Evolutionary conservation across 208 protist species (phyloP).

Genomic region (Trypanosoma mega): DNA sequence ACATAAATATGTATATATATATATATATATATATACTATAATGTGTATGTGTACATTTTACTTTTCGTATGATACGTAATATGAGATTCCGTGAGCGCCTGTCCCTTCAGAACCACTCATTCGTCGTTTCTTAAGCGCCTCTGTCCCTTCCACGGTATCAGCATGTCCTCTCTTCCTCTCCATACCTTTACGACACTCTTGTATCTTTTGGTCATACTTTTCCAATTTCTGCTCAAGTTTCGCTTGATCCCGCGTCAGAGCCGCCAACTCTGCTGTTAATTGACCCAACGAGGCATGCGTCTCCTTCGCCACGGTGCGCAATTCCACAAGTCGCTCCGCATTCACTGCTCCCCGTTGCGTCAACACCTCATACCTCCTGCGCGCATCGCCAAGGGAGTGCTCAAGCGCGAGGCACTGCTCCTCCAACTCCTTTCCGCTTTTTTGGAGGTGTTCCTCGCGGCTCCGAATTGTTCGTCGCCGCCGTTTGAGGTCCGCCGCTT

Average conservation of each 20-base stretch:
- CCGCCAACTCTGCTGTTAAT: conserved; percentile 52
- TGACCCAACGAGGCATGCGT: conserved; percentile 37
- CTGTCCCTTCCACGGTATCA: background rate
- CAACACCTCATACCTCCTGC: conserved; percentile 44
- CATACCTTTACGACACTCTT: background rate
- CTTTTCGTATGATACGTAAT: conserved; percentile 13
- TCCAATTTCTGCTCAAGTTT: conserved; percentile 48
- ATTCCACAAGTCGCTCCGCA: conserved; percentile 37
- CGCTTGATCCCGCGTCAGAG: conserved; percentile 36
- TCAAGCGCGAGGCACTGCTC: conserved; percentile 58
- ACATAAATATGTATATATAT: background rate
- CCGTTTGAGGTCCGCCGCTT: conserved; percentile 26
- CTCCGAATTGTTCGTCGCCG: conserved; percentile 35
- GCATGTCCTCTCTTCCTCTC: background rate
- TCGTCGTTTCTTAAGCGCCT: background rate
- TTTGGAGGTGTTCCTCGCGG: conserved; percentile 40
- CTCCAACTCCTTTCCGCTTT: conserved; percentile 48
- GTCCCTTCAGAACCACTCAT: background rate
- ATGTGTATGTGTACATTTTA: background rate
- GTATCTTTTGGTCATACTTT: conserved; percentile 56
- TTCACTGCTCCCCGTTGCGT: conserved; percentile 17
- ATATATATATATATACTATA: background rate
- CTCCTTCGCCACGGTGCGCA: conserved; percentile 45
- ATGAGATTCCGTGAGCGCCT: background rate
- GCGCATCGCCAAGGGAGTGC: conserved; percentile 29